A percentile compares a stretch with the other conserved stretches of the same genome.
Evolutionary conservation across 2,329 filamentous ascomycete genomes (phyloP).

Genomic region (Trichoderma sp.): DNA sequence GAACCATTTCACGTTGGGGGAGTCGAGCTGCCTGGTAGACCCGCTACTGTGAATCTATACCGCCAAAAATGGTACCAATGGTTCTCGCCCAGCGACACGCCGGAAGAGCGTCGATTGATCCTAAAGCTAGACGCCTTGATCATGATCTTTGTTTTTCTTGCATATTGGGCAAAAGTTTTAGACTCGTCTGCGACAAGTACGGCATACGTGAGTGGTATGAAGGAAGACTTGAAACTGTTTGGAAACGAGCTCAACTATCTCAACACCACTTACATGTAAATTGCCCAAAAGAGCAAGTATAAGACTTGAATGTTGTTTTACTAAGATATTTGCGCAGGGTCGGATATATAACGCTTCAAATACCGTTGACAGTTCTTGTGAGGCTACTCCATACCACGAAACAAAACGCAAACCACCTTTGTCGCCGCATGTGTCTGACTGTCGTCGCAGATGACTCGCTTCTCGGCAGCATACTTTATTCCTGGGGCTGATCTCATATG

Average conservation of each 20-base stretch:
- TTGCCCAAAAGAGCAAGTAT: neutral
- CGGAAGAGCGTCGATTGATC: slow-evolving; percentile 40
- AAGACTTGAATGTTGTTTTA: neutral
- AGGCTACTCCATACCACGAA: neutral
- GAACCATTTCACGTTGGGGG: neutral
- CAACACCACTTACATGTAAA: slow-evolving; percentile 33
- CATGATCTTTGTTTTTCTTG: slow-evolving; percentile 54
- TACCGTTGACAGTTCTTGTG: slow-evolving; percentile 22
- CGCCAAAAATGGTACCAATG: slow-evolving; percentile 41
- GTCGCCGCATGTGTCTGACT: neutral
- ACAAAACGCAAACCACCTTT: neutral
- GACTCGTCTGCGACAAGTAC: slow-evolving; percentile 24
- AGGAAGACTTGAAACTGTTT: slow-evolving; percentile 50
- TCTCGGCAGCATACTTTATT: slow-evolving; percentile 27
- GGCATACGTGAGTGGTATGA: slow-evolving; percentile 41
- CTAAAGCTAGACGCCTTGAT: slow-evolving; percentile 53
- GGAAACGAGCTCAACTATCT: slow-evolving; percentile 53
- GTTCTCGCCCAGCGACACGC: slow-evolving; percentile 49
- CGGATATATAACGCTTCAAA: slow-evolving; percentile 23
- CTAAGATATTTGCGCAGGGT: slow-evolving; percentile 6
- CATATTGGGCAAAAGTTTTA: slow-evolving; percentile 57
- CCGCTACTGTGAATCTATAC: neutral
- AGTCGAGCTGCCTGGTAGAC: neutral
- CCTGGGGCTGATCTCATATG: slow-evolving; percentile 35
- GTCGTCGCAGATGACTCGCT: slow-evolving; percentile 25